Conservation (phyloP, 768 basidiomycete genomes). For the Lentinula lateritia region DNA sequence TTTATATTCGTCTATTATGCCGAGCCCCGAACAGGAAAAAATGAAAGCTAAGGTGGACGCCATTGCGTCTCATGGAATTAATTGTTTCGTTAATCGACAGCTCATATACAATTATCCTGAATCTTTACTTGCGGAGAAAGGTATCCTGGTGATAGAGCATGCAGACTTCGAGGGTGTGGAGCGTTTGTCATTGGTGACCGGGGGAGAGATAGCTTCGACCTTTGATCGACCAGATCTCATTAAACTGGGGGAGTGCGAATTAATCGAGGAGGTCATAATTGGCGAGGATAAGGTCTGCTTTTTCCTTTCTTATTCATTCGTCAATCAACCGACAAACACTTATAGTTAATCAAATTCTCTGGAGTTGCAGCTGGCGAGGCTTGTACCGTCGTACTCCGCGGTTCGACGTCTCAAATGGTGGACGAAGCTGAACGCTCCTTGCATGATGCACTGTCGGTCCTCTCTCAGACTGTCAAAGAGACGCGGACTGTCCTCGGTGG, state of each 20-base stretch:
- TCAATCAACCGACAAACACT: not conserved
- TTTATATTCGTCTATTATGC: not conserved
- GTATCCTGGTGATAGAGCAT: constrained; percentile 95
- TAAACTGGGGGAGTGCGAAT: constrained; percentile 86
- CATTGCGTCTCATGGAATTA: constrained; percentile 90
- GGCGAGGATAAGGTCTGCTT: constrained; percentile 89
- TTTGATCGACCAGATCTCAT: constrained; percentile 88
- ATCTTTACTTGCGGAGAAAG: constrained; percentile 87
- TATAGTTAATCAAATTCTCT: constrained; percentile 96
- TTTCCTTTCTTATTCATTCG: not conserved
- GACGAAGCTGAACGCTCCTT: constrained; percentile 98
- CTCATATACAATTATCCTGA: constrained; percentile 99
- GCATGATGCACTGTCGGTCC: constrained; percentile 94
- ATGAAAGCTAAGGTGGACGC: constrained; percentile 98
- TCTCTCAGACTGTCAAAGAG: constrained; percentile 97
- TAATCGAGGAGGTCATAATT: constrained; percentile 99
- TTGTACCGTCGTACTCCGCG: constrained; percentile 95
- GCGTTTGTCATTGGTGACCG: constrained; percentile 90
- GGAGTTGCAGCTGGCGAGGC: constrained; percentile 97
- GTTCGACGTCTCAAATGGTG: constrained; percentile 98
- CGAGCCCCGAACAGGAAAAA: constrained; percentile 67
- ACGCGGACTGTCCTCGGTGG: constrained; percentile 92
- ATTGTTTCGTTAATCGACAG: constrained; percentile 96
- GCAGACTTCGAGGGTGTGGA: constrained; percentile 99
- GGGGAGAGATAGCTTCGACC: constrained; percentile 94